phyloP scores from a whole-genome alignment of 1,284 basidiomycete species.

The Boletellus sp. region DNA sequence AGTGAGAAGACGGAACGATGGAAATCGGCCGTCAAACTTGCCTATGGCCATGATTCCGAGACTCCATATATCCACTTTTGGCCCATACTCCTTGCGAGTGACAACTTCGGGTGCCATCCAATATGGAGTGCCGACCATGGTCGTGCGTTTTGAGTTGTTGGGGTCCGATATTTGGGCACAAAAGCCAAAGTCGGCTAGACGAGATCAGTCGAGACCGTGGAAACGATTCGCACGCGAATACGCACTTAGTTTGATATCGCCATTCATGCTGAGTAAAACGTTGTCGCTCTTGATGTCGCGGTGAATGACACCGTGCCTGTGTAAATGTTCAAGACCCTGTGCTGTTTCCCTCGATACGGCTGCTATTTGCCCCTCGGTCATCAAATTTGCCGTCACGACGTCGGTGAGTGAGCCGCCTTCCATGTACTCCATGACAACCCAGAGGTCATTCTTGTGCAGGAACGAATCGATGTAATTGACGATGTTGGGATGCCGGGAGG shows the following conservation, averaged over 20 bases:
- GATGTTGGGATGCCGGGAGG: conserved; percentile 94
- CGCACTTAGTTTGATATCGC: conserved; percentile 96
- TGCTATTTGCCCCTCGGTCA: conserved; percentile 94
- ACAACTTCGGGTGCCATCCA: conserved; percentile 99
- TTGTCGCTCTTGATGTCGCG: conserved; percentile 99
- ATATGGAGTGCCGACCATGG: conserved; percentile 99
- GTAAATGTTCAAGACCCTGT: conserved; percentile 89
- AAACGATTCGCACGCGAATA: conserved; percentile 22
- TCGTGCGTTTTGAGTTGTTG: conserved; percentile 88
- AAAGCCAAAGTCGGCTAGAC: conserved; percentile 94
- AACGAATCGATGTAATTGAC: conserved; percentile 99
- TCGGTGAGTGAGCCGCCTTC: conserved; percentile 92
- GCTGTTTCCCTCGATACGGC: conserved; percentile 89
- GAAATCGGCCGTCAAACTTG: conserved; percentile 29
- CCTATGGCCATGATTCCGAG: conserved; percentile 99
- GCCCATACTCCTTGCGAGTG: conserved; percentile 96
- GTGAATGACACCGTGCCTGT: conserved; percentile 94
- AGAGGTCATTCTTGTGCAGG: conserved; percentile 94
- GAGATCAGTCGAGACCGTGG: conserved; percentile 4
- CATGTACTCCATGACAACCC: conserved; percentile 99
- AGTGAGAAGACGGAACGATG: conserved; percentile 4
- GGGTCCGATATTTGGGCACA: conserved; percentile 95
- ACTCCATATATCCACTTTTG: conserved; percentile 98
- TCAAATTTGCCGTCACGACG: conserved; percentile 94
- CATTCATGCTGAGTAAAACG: conserved; percentile 86